Evolutionary conservation across 495 filamentous ascomycete genomes (phyloP), one percentile per base, ranked within the genome.

Genomic region (Daldinia vernicosa): DNA sequence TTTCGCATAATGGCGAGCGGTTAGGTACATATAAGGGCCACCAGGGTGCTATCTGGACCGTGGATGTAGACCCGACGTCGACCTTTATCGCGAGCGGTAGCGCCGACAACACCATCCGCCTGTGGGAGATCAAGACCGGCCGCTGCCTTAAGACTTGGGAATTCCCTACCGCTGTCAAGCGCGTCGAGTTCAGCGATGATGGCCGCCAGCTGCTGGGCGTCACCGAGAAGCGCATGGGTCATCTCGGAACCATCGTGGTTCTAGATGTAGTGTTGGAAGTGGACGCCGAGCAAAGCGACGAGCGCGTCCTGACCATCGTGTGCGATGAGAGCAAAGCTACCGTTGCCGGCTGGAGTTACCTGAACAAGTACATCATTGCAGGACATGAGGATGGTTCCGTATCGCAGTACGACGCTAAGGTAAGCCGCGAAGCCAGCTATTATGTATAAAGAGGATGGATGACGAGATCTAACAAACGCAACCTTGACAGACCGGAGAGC

Each of bases 201-300:
- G 95, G 94, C 74, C 91, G 87, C 75, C 85, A 91, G 77, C 83
- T 99, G 67, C 82, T 99, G 66, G 94, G 93, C 43, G 93, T 99
- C 69, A 99, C 95, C 32, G 95, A 99, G 83, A 95, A 96, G 90
- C 94, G 95, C 75, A 96, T 95, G 89, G 95, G 95, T 61, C 92
- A 92, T 79, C 82, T 98, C 59, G 92, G 95, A 74, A 95, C 93
- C 39, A 97, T 98, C 74, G 93, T 92, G 24, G 93, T 98, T 32
- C 85, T 97, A 63, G 92, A 95, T 76, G 91, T 99, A 83, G 85
- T 84, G 63, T 86, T 89, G 56, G 93, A 97, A 75, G 86, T 90
- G 62, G 84, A 93, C 26, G 90, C 91, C n/a, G 88, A 89, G 70
- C 95, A 99, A 83, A 88, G 85, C 65, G 88, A 92, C 75, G 93